Conservation (phyloP, 2,329 filamentous ascomycete species). For the Alternaria arborescens region DNA sequence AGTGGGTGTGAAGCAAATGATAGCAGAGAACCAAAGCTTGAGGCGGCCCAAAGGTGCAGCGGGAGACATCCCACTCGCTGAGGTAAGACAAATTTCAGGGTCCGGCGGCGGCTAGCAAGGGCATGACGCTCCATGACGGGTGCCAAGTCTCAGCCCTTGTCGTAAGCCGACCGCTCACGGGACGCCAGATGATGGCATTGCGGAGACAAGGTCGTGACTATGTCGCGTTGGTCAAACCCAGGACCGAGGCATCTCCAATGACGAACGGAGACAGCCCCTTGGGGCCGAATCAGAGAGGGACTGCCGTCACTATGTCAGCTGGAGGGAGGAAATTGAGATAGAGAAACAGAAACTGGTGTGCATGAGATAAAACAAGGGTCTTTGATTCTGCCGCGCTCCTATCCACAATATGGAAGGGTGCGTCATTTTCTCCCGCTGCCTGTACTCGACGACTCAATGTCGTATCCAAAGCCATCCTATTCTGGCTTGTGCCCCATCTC, state of each 20-base stretch:
- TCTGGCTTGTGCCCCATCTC: conserved; percentile 11
- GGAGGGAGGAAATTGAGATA: not conserved
- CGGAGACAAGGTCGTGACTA: conserved; percentile 16
- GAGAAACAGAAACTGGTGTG: conserved; percentile 4
- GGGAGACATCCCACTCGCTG: conserved; percentile 27
- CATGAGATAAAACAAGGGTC: conserved; percentile 25
- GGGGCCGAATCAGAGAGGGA: conserved; percentile 9
- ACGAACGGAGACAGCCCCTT: conserved; percentile 10
- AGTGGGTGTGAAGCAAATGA: conserved; percentile 12
- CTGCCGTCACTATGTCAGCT: conserved; percentile 22
- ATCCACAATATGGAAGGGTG: conserved; percentile 29
- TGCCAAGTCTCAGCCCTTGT: conserved; percentile 24
- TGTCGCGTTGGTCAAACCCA: conserved; percentile 10
- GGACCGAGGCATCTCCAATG: conserved; percentile 14
- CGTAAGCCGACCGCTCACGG: conserved; percentile 18
- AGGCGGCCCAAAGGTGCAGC: conserved; percentile 16
- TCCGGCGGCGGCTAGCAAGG: conserved; percentile 24
- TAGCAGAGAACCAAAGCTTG: conserved; percentile 17
- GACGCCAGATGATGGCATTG: conserved; percentile 33
- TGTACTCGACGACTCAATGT: conserved; percentile 20
- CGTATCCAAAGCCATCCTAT: conserved; percentile 21
- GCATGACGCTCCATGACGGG: conserved; percentile 26
- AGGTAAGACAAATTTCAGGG: conserved; percentile 25
- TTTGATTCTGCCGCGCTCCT: conserved; percentile 34
- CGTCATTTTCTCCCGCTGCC: conserved; percentile 37